Evolutionary conservation across 306 rosid species (phyloP).

Genomic region (Trifolium repens): DNA sequence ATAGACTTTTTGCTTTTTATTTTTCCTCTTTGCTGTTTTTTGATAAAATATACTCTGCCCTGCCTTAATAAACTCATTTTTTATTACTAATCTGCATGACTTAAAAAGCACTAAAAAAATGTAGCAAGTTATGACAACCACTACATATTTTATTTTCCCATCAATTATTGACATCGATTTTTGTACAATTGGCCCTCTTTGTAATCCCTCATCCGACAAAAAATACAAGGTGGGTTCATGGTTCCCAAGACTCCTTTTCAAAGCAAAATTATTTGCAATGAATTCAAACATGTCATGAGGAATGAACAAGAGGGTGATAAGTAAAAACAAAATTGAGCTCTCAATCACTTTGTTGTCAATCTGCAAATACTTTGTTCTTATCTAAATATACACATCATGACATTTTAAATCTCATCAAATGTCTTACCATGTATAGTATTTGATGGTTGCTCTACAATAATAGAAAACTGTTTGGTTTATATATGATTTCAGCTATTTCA

Average conservation of each 20-base stretch:
- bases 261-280: slow-evolving; percentile 43
- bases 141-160: slow-evolving; percentile 27
- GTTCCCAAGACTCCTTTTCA: slow-evolving; percentile 50
- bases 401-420: slow-evolving; percentile 16
- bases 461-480: slow-evolving; percentile 1
- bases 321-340: slow-evolving; percentile 50
- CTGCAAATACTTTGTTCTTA: slow-evolving; percentile 40
- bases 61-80: background rate
- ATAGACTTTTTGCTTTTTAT: no score
- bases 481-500: background rate
- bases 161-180: slow-evolving; percentile 48
- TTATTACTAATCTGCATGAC: background rate
- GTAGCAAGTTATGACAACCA: slow-evolving; percentile 25
- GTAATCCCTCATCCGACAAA: slow-evolving; percentile 51
- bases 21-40: no score
- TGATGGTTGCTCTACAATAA: slow-evolving; percentile 7
- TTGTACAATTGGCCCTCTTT: slow-evolving; percentile 44
- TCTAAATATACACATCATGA: slow-evolving; percentile 13
- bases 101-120: slow-evolving; percentile 1
- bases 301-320: slow-evolving; percentile 44
- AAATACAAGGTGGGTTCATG: slow-evolving; percentile 42
- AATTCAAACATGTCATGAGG: slow-evolving; percentile 50
- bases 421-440: background rate
- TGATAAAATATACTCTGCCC: no score
- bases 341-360: slow-evolving; percentile 45